Percentiles rank a stretch among this genome's conserved stretches.
These are phyloP conservation scores for Leccinum broughii DNA, from an alignment of 768 basidiomycete genomes.

Conservation along the genomic window DNA sequence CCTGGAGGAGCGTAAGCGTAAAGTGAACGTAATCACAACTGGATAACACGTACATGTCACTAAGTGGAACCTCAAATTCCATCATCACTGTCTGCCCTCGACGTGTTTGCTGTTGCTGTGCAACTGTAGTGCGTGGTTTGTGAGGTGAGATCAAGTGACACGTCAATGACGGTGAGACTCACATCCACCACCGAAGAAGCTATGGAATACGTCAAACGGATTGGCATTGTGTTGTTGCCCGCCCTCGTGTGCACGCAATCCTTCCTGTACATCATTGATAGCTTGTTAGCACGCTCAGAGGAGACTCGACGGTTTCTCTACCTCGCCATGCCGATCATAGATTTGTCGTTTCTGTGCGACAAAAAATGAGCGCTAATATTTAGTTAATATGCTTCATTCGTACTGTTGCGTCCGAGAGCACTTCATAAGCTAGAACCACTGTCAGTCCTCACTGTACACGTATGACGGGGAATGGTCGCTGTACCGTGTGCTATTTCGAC, in stretches of 20 bases:
- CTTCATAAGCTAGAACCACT: slow-evolving; percentile 73
- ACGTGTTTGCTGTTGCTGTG: slow-evolving; percentile 58
- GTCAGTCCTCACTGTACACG: slow-evolving; percentile 8
- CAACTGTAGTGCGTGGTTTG: slow-evolving; percentile 14
- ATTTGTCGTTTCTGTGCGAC: slow-evolving; percentile 77
- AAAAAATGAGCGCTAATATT: slow-evolving; percentile 5
- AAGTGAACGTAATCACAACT: neutral
- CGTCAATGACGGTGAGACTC: slow-evolving; percentile 30
- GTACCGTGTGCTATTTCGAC: slow-evolving; percentile 90
- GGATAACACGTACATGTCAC: slow-evolving; percentile 65
- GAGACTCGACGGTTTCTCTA: slow-evolving; percentile 27
- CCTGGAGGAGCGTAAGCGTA: slow-evolving; percentile 37
- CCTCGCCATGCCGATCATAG: slow-evolving; percentile 93
- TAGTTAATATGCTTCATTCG: slow-evolving; percentile 21
- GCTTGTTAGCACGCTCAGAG: slow-evolving; percentile 6
- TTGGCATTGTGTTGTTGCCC: slow-evolving; percentile 76
- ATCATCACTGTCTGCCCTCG: slow-evolving; percentile 74
- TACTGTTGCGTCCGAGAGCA: slow-evolving; percentile 85
- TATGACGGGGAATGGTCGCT: slow-evolving; percentile 23
- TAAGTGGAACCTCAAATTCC: slow-evolving; percentile 83
- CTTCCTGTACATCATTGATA: slow-evolving; percentile 56
- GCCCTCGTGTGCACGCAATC: slow-evolving; percentile 86
- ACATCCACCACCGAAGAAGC: slow-evolving; percentile 88
- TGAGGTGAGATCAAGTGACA: slow-evolving; percentile 5
- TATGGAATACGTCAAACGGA: slow-evolving; percentile 93